Percentiles rank a stretch among this genome's conserved stretches.
Conservation (phyloP, 2,329 filamentous ascomycete species). For the Mycogone perniciosa region DNA sequence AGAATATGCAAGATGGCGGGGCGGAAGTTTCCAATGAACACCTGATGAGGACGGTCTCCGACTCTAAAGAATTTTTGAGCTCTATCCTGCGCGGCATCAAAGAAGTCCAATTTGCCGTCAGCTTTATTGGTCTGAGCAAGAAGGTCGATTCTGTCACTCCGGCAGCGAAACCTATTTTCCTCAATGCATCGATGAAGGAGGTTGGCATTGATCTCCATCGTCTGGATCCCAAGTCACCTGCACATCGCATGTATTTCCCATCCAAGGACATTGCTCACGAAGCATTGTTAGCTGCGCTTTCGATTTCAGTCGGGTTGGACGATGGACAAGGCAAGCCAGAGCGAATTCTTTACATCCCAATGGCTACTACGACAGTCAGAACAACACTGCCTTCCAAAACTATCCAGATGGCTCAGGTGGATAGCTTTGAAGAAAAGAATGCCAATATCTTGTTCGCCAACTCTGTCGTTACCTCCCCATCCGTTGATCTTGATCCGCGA, state of each 20-base stretch:
- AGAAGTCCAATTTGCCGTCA: conserved; percentile 91
- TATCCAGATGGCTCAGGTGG: conserved; percentile 68
- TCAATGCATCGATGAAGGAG: conserved; percentile 94
- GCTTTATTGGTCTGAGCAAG: conserved; percentile 82
- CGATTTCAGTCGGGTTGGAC: conserved; percentile 85
- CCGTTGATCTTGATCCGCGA: conserved; percentile 84
- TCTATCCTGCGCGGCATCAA: conserved; percentile 89
- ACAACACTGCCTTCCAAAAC: conserved; percentile 94
- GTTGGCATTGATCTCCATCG: conserved; percentile 88
- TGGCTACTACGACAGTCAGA: conserved; percentile 92
- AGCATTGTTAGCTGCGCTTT: conserved; percentile 83
- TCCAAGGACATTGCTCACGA: conserved; percentile 90
- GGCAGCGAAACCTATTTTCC: conserved; percentile 62
- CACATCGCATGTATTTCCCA: conserved; percentile 97
- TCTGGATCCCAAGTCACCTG: conserved; percentile 84
- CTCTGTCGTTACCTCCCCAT: conserved; percentile 91
- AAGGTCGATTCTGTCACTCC: conserved; percentile 63
- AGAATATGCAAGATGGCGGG: conserved; percentile 55
- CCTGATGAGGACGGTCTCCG: conserved; percentile 76
- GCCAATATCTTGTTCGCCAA: conserved; percentile 96
- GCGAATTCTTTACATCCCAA: conserved; percentile 85
- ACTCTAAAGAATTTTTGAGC: conserved; percentile 86
- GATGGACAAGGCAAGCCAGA: conserved; percentile 83
- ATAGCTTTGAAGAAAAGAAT: conserved; percentile 74
- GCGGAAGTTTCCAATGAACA: conserved; percentile 60